A percentile compares a stretch with the other conserved stretches of the same genome.
phyloP scores from a whole-genome alignment of 306 rosid genomes.

The Citrullus colocynthis region DNA sequence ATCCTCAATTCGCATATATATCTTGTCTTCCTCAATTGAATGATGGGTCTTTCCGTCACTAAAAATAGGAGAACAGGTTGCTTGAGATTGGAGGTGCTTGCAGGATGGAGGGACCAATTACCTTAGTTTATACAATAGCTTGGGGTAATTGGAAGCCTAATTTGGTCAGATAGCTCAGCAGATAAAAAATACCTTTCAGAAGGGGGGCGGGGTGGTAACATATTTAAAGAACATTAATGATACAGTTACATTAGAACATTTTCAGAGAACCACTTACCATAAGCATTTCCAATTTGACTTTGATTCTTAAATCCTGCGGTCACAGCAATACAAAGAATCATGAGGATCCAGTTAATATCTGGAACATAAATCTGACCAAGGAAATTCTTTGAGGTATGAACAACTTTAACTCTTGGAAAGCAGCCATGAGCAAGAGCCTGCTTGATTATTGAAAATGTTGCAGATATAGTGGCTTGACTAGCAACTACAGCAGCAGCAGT shows the following conservation, averaged over 20 bases:
- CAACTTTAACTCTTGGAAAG: conserved; percentile 92
- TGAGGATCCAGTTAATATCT: conserved; percentile 87
- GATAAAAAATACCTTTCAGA: not conserved
- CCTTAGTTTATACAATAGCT: not conserved
- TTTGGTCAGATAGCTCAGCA: not conserved
- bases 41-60: not conserved
- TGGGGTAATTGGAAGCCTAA: not conserved
- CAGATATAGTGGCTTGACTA: conserved; percentile 89
- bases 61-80: not conserved
- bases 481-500: conserved; percentile 91
- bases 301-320: conserved; percentile 89
- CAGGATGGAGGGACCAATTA: not conserved
- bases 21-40: not conserved
- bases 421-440: conserved; percentile 95
- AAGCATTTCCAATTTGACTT: conserved; percentile 91
- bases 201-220: not conserved
- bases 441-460: conserved; percentile 81
- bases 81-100: not conserved
- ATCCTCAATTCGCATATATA: not conserved
- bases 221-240: not conserved
- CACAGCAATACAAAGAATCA: conserved; percentile 86
- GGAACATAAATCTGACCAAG: conserved; percentile 80
- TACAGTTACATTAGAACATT: not conserved
- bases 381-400: conserved; percentile 70
- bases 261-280: conserved; percentile 36